Conservation (phyloP, 1,284 basidiomycete species). For the Pterula multifida region DNA sequence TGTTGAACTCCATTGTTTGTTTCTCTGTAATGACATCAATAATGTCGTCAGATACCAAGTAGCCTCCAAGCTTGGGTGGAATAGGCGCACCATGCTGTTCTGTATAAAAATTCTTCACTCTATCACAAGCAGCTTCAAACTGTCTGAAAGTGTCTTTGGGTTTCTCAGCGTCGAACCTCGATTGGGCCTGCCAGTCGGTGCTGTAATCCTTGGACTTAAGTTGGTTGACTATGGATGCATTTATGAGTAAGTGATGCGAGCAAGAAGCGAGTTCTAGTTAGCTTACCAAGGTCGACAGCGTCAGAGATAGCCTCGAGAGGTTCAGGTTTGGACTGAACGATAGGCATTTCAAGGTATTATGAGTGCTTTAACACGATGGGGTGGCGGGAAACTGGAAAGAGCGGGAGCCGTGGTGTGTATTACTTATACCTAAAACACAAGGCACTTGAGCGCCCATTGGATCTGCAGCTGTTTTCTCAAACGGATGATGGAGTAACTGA, state of each 20-base stretch:
- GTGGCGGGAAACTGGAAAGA: not conserved
- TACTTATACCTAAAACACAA: too few species aligned
- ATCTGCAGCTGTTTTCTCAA: too few species aligned
- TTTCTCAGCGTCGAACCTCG: constrained; percentile 63
- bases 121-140: constrained; percentile 72
- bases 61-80: constrained; percentile 1
- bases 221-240: constrained; percentile 42
- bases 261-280: not conserved
- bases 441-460: too few species aligned
- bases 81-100: constrained; percentile 65
- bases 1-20: constrained; percentile 80
- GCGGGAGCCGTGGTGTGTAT: not conserved
- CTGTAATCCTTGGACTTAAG: constrained; percentile 35
- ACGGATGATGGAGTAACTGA: too few species aligned
- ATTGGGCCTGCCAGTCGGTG: constrained; percentile 40
- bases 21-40: constrained; percentile 41
- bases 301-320: not conserved
- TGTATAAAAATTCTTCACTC: constrained; percentile 79
- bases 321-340: not conserved
- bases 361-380: too few species aligned
- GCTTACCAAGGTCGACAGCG: constrained; percentile 1
- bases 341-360: too few species aligned
- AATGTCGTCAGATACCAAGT: not conserved
- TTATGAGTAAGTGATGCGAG: not conserved
- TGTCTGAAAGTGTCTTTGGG: constrained; percentile 69